Conservation (phyloP, 169 alveolate genomes). For the Cryptosporidium viatorum region DNA sequence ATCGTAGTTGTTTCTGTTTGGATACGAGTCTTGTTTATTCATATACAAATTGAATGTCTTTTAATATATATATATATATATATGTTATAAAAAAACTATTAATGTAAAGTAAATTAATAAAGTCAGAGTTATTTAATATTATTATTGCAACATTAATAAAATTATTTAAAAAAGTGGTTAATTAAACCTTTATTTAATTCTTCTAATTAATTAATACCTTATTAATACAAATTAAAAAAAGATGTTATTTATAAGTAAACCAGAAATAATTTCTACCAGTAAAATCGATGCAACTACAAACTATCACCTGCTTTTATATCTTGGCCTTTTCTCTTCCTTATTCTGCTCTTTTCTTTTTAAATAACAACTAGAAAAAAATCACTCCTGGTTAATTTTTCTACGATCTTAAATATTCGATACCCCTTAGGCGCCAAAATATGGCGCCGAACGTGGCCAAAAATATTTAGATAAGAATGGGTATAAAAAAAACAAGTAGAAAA, state of each 20-base stretch:
- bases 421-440: not conserved
- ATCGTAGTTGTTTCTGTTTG: conserved; percentile 28
- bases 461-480: too few relatives aligned
- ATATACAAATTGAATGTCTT: not conserved
- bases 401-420: conserved; percentile 4
- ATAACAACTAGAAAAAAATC: not conserved
- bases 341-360: not conserved
- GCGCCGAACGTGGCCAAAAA: not conserved
- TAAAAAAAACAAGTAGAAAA: not conserved
- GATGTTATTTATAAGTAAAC: not conserved
- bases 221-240: too few relatives aligned
- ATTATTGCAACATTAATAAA: not conserved
- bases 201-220: not conserved
- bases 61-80: too few relatives aligned
- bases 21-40: conserved; percentile 22
- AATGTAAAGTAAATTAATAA: not conserved
- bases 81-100: not conserved
- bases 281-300: not conserved
- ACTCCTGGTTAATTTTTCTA: not conserved
- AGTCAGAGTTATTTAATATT: not conserved
- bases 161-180: not conserved
- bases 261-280: not conserved
- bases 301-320: not conserved
- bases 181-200: not conserved
- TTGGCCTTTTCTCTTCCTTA: too few relatives aligned